Conservation (phyloP, 768 basidiomycete genomes). For the Coprinellus aureogranulatus region DNA sequence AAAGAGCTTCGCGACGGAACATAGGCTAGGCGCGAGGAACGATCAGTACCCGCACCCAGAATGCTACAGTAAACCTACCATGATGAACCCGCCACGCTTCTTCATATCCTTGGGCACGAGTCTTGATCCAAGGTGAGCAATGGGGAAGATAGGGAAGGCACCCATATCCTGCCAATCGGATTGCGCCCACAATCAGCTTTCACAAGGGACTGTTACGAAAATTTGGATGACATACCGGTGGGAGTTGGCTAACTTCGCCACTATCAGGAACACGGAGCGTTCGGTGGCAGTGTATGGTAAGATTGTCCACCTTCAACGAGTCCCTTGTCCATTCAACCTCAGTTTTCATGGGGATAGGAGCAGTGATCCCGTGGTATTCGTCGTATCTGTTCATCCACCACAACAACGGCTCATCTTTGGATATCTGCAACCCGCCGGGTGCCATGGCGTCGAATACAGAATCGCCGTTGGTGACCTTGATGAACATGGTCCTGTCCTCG, state of each 20-base stretch:
- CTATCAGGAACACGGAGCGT: slow-evolving; percentile 17
- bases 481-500: neutral
- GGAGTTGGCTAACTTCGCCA: neutral
- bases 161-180: slow-evolving; percentile 8
- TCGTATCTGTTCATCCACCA: slow-evolving; percentile 16
- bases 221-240: slow-evolving; percentile 2
- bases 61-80: neutral
- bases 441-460: slow-evolving; percentile 12
- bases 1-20: slow-evolving; percentile 16
- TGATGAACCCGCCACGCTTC: slow-evolving; percentile 11
- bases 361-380: slow-evolving; percentile 12
- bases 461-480: slow-evolving; percentile 7
- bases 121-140: slow-evolving; percentile 4
- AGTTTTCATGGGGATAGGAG: slow-evolving; percentile 11
- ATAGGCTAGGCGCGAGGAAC: slow-evolving; percentile 9
- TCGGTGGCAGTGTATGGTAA: slow-evolving; percentile 12
- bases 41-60: neutral
- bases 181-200: neutral
- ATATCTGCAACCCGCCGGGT: slow-evolving; percentile 10
- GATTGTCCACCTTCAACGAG: neutral
- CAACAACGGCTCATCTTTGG: slow-evolving; percentile 6
- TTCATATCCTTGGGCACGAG: slow-evolving; percentile 8
- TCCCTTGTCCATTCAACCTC: slow-evolving; percentile 4
- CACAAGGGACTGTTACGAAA: neutral
- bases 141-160: slow-evolving; percentile 8